Evolutionary conservation across 805 yeast species (phyloP), one percentile per base, ranked within the genome.

Genomic region (Candida michaelii): DNA sequence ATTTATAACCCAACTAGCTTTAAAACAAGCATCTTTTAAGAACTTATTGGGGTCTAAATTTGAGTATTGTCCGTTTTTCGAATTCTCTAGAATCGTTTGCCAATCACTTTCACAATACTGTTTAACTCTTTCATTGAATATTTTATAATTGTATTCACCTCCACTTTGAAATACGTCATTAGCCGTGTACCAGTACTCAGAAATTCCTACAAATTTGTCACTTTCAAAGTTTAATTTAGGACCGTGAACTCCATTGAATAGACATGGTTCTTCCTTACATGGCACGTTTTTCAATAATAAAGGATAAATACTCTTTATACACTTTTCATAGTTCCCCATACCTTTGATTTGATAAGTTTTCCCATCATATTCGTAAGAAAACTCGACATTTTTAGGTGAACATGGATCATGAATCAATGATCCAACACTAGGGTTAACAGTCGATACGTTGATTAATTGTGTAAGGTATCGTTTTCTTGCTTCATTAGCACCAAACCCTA

Each of bases 101-200:
- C 98, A 93, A 38, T 82, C 79, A 46, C 79, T 73, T 49, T 79
- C 83, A 67, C 99, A 93, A 54, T 82, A 89, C 24, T 74, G 73
- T 46, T 77, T 75, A 3, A 89, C 85, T 40, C 78, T 76, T 27
- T 70, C 76, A 57, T 80, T 84, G 55, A 86, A 89, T 30, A 74
- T 67, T 27, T 76, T 72, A 57, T 82, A 91, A 55, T 87, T 87
- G 60, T 90, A 90, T 43, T 82, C 88, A 11, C 97, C 98, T 2
- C 95, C 91, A 67, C 89, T 75, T 30, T 83, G 80, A 60, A 90
- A 90, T 3, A 91, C 79, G 57, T 91, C 98, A 55, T 89, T 86
- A 3, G 97, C 90, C 0, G 97, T 89, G 59, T 93, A 91, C 97
- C 98, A 93, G 66, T 89, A 93, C 63, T 93, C 99, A 6, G 96